phyloP scores from a whole-genome alignment of 257 asterid genomes.

The Solanum ossicruentum region DNA sequence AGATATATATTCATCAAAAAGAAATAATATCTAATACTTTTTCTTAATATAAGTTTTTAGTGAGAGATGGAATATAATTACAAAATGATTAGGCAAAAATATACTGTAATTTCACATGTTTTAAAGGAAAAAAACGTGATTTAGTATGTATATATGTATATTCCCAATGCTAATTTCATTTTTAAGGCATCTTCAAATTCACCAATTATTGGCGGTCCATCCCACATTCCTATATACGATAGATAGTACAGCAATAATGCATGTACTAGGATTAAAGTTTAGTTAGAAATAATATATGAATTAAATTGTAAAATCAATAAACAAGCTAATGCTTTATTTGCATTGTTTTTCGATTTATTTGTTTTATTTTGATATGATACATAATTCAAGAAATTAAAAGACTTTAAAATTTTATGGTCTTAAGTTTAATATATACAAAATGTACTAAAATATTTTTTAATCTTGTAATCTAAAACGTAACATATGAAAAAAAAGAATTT shows the following conservation, averaged over 20 bases:
- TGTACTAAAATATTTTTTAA: too few relatives aligned
- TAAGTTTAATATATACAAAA: too few relatives aligned
- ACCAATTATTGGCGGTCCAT: neutral
- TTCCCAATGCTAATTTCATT: neutral
- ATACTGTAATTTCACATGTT: neutral
- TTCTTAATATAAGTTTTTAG: too few relatives aligned
- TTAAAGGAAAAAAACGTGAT: neutral
- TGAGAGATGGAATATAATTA: neutral
- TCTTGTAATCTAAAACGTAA: neutral
- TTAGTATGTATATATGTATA: neutral
- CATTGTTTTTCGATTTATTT: neutral
- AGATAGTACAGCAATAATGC: neutral
- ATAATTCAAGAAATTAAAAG: neutral
- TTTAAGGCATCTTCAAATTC: neutral
- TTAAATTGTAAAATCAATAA: neutral
- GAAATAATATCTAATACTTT: neutral
- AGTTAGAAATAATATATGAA: neutral
- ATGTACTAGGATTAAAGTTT: neutral
- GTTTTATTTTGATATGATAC: neutral
- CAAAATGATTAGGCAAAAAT: neutral
- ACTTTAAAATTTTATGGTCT: neutral
- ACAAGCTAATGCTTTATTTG: neutral
- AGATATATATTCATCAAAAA: neutral
- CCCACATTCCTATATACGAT: neutral
- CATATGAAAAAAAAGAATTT: neutral